Conservation (phyloP, 2,329 filamentous ascomycete species). For the Paraconiothyrium brasiliense region DNA sequence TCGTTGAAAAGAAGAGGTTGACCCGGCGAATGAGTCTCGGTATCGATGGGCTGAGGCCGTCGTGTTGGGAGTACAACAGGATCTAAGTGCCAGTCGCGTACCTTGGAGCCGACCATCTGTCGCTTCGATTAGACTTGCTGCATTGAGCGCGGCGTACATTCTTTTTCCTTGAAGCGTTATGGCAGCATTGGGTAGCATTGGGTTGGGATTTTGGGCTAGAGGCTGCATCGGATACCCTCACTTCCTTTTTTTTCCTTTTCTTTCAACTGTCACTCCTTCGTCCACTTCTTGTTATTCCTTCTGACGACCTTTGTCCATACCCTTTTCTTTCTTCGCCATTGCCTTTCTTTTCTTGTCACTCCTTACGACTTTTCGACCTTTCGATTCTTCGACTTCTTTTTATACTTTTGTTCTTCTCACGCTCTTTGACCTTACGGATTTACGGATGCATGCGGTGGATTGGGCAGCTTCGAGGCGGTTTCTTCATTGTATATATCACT, state of each 20-base stretch:
- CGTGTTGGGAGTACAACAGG: constrained; percentile 5
- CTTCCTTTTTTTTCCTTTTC: background rate
- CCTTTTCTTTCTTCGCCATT: background rate
- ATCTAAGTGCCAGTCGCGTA: background rate
- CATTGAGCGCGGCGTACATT: background rate
- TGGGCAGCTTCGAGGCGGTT: background rate
- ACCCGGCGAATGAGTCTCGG: constrained; percentile 2
- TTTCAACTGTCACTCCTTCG: background rate
- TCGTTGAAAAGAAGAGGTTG: background rate
- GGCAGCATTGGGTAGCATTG: constrained; percentile 3
- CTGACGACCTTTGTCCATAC: background rate
- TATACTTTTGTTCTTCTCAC: background rate
- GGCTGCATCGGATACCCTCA: constrained; percentile 8
- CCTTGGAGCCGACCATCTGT: too few relatives aligned
- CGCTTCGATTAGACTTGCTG: background rate
- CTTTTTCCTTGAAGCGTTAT: background rate
- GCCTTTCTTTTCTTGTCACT: too few relatives aligned
- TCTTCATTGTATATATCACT: background rate
- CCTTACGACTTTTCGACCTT: too few relatives aligned
- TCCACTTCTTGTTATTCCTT: constrained; percentile 4
- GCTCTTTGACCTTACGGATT: background rate
- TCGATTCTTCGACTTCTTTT: background rate
- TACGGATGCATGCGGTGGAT: background rate
- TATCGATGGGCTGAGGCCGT: background rate
- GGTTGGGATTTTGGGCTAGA: background rate